Evolutionary conservation across 495 filamentous ascomycete genomes (phyloP).

Genomic region (Geoglossum glabrum): DNA sequence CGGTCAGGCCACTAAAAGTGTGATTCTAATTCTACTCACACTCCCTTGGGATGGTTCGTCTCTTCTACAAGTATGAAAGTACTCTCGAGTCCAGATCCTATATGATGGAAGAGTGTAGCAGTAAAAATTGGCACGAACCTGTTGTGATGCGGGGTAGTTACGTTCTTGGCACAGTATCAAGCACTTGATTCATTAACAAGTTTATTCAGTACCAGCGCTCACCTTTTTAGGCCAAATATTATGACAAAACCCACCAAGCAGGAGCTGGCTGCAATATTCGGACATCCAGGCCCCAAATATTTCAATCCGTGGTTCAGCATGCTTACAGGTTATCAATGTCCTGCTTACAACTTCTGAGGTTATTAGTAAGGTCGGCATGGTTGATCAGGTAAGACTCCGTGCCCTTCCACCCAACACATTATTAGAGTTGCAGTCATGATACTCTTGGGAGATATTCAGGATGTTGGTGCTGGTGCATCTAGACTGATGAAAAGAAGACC

Average conservation of each 20-base stretch:
- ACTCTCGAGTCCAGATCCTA: not conserved
- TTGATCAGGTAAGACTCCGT: no score
- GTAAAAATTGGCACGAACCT: not conserved
- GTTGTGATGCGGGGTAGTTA: no score
- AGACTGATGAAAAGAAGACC: not conserved
- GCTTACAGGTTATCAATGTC: not conserved
- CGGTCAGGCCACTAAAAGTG: not conserved
- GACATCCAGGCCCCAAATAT: not conserved
- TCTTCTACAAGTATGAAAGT: not conserved
- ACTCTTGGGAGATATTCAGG: no score
- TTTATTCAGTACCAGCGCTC: not conserved
- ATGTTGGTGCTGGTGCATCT: slow-evolving; percentile 3
- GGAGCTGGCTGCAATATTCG: not conserved
- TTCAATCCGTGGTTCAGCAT: not conserved
- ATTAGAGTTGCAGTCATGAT: slow-evolving; percentile 6
- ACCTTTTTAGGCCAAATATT: not conserved
- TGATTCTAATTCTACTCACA: not conserved
- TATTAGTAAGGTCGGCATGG: not conserved
- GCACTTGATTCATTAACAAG: not conserved
- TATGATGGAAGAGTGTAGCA: not conserved
- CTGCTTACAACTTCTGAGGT: not conserved
- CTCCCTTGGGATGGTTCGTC: not conserved
- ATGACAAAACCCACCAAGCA: not conserved
- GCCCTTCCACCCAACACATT: not conserved
- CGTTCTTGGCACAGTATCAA: not conserved